These are phyloP conservation scores for Candida sanyaensis DNA, from an alignment of 1,139 yeast genomes.

Conservation along the genomic window DNA sequence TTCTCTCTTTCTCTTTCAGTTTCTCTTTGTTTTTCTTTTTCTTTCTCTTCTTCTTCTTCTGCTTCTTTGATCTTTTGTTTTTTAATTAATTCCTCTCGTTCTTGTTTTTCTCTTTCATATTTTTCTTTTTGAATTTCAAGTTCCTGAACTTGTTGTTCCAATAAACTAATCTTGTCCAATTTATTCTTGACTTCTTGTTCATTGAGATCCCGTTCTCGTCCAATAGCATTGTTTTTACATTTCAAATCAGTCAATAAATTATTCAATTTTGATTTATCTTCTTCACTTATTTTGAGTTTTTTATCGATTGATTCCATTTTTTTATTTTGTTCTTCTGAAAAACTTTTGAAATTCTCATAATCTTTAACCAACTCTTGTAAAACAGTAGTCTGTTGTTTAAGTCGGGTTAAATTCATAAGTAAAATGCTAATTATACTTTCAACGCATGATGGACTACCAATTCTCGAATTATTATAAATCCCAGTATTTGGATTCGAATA, in stretches of 20 bases:
- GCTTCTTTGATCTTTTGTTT: neutral
- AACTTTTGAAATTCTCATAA: slow-evolving; percentile 25
- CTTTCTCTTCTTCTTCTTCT: neutral
- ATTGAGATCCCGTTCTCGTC: slow-evolving; percentile 1
- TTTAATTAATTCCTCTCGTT: neutral
- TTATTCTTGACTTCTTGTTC: neutral
- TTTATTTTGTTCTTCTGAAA: slow-evolving; percentile 21
- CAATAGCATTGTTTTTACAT: slow-evolving; percentile 16
- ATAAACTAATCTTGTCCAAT: slow-evolving; percentile 1
- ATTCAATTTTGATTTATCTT: slow-evolving; percentile 20
- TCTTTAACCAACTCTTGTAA: slow-evolving; percentile 29
- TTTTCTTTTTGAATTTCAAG: slow-evolving; percentile 4
- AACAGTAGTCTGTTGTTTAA: slow-evolving; percentile 40
- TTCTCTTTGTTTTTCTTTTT: too few relatives aligned
- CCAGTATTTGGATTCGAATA: slow-evolving; percentile 60
- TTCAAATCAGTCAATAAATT: slow-evolving; percentile 46
- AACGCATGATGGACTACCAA: slow-evolving; percentile 55
- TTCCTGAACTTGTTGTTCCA: neutral
- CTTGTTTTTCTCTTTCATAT: slow-evolving; percentile 6
- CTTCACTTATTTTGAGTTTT: slow-evolving; percentile 17
- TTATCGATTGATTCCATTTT: slow-evolving; percentile 22
- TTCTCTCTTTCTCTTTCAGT: too few relatives aligned
- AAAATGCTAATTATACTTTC: slow-evolving; percentile 38
- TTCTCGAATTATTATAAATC: slow-evolving; percentile 61
- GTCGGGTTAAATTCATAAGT: slow-evolving; percentile 28